phyloP scores from a whole-genome alignment of 208 protist species.

The Acanthamoeba sp. region DNA sequence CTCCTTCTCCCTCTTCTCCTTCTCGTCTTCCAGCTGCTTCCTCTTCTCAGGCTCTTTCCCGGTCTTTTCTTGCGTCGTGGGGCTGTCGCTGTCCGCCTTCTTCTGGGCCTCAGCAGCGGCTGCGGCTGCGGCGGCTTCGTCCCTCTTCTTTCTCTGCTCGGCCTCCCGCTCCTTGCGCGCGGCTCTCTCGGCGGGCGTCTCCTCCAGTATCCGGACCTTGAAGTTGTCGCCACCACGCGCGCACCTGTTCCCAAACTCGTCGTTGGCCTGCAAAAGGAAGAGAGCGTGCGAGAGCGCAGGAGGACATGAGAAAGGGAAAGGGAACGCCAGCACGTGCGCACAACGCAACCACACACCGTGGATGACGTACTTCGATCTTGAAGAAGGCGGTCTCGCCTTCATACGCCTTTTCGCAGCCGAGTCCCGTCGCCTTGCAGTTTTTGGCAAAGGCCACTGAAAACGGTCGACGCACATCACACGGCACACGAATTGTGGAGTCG shows the following conservation, averaged over 20 bases:
- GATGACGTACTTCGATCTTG: conserved; percentile 20
- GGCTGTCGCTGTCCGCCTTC: background rate
- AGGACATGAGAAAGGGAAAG: no score
- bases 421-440: background rate
- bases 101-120: background rate
- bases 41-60: background rate
- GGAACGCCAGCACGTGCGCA: no score
- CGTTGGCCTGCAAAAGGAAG: conserved; percentile 2
- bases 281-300: no score
- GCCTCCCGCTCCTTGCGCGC: background rate
- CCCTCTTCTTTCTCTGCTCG: background rate
- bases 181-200: background rate
- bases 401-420: background rate
- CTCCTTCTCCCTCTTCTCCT: background rate
- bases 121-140: background rate
- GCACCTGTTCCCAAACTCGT: conserved; percentile 53
- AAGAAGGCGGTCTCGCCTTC: conserved; percentile 39
- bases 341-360: no score
- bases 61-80: background rate
- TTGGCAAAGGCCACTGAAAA: background rate
- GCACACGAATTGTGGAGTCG: no score
- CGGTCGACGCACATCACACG: no score
- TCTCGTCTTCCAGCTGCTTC: background rate
- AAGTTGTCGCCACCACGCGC: background rate
- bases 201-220: conserved; percentile 43